phyloP scores from a whole-genome alignment of 2,329 filamentous ascomycete species.

The Alternaria brassicicola region DNA sequence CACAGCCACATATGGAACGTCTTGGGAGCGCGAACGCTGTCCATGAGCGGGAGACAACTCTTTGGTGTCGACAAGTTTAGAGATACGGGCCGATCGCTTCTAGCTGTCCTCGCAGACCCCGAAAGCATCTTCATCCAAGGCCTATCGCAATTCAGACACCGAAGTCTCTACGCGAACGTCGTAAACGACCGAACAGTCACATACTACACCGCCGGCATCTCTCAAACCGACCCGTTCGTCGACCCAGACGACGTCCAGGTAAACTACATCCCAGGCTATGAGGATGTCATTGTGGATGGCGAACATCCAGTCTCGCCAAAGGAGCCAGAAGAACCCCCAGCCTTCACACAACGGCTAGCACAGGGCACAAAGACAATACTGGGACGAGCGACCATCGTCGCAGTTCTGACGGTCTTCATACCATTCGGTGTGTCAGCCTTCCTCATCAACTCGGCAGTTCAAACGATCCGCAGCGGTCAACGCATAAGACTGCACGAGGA shows the following conservation, averaged over 20 bases:
- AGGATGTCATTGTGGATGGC: slow-evolving; percentile 76
- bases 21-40: slow-evolving; percentile 80
- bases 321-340: slow-evolving; percentile 39
- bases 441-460: slow-evolving; percentile 75
- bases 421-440: slow-evolving; percentile 75
- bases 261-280: slow-evolving; percentile 76
- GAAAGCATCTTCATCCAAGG: slow-evolving; percentile 85
- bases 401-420: slow-evolving; percentile 72
- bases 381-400: slow-evolving; percentile 65
- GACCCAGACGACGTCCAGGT: slow-evolving; percentile 70
- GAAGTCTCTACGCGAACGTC: slow-evolving; percentile 83
- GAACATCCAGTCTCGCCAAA: slow-evolving; percentile 63
- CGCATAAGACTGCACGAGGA: slow-evolving; percentile 78
- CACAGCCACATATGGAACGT: slow-evolving; percentile 68
- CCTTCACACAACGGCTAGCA: slow-evolving; percentile 46
- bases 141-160: slow-evolving; percentile 75
- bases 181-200: slow-evolving; percentile 82
- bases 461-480: slow-evolving; percentile 74
- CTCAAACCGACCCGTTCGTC: slow-evolving; percentile 76
- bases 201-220: slow-evolving; percentile 82
- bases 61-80: slow-evolving; percentile 88
- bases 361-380: slow-evolving; percentile 49
- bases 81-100: slow-evolving; percentile 77
- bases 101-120: slow-evolving; percentile 81
- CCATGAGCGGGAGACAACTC: slow-evolving; percentile 82